Percentiles rank a stretch among this genome's conserved stretches.
These are phyloP conservation scores for Globisporangium irregulare DNA, from an alignment of 352 stramenopile genomes.

Conservation along the genomic window DNA sequence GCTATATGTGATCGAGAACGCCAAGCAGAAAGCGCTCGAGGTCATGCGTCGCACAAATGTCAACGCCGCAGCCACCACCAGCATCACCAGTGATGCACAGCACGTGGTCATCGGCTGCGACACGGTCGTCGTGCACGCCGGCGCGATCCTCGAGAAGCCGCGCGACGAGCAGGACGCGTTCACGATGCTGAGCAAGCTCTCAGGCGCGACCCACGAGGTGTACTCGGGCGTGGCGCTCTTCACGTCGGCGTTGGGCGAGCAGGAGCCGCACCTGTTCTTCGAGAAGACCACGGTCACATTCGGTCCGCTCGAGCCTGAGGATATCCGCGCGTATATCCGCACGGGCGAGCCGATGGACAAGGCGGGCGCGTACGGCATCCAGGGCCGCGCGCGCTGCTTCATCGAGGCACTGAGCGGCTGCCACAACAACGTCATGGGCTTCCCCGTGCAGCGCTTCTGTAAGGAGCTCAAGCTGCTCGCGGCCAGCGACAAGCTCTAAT, in stretches of 20 bases:
- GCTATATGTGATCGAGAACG: constrained; percentile 77
- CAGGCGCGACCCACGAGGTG: constrained; percentile 71
- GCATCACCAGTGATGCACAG: background rate
- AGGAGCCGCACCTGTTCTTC: constrained; percentile 65
- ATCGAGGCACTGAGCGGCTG: constrained; percentile 79
- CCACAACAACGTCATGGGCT: constrained; percentile 91
- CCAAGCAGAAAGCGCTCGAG: constrained; percentile 74
- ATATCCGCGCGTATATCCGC: constrained; percentile 81
- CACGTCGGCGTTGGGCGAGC: constrained; percentile 33
- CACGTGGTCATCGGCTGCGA: constrained; percentile 84
- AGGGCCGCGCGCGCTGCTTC: constrained; percentile 82
- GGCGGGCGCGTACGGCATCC: constrained; percentile 88
- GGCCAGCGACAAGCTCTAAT: constrained; percentile 37
- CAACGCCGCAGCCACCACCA: background rate
- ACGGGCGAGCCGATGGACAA: constrained; percentile 93
- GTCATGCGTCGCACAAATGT: constrained; percentile 46
- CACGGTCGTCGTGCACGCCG: constrained; percentile 85
- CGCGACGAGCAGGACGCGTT: constrained; percentile 78
- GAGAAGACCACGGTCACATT: constrained; percentile 67
- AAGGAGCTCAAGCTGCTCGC: constrained; percentile 50
- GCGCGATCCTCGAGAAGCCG: constrained; percentile 89
- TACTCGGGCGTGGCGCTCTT: constrained; percentile 88
- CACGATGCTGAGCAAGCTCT: constrained; percentile 73
- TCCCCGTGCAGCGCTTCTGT: constrained; percentile 80
- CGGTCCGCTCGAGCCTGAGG: constrained; percentile 41